phyloP scores from a whole-genome alignment of 2,329 filamentous ascomycete genomes.

The Juglanconis sp. region DNA sequence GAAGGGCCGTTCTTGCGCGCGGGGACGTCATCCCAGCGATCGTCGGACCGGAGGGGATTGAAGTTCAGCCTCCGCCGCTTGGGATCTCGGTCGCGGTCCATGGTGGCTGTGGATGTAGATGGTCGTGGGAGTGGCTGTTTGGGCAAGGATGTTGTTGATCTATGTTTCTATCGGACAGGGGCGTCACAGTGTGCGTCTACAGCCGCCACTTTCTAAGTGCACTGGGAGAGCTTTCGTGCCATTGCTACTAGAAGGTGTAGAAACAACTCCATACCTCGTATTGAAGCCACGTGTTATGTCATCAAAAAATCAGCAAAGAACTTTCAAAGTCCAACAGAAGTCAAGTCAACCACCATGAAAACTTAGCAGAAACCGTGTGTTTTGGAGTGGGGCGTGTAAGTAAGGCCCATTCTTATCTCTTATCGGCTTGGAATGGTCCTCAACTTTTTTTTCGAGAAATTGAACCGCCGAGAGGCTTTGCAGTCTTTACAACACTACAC shows the following conservation, averaged over 20 bases:
- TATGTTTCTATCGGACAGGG: not conserved
- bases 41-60: constrained; percentile 49
- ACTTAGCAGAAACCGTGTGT: too few species aligned
- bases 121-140: not conserved
- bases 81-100: constrained; percentile 34
- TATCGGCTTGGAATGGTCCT: not conserved
- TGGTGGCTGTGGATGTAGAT: constrained; percentile 11
- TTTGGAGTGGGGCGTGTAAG: too few species aligned
- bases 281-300: too few species aligned
- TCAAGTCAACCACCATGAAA: too few species aligned
- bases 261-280: too few species aligned
- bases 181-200: too few species aligned
- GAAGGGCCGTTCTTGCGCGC: constrained; percentile 37
- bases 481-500: not conserved
- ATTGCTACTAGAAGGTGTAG: too few species aligned
- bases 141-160: not conserved
- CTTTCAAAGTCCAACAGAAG: too few species aligned
- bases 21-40: constrained; percentile 54
- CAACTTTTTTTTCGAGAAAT: not conserved
- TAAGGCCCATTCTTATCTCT: not conserved
- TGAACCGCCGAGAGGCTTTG: not conserved
- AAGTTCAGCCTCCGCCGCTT: constrained; percentile 63
- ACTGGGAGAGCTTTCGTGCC: too few species aligned
- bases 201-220: too few species aligned
- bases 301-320: too few species aligned